A percentile compares a stretch with the other conserved stretches of the same genome.
Conservation (phyloP, 495 filamentous ascomycete genomes). For the Xanthoparmelia taractica region DNA sequence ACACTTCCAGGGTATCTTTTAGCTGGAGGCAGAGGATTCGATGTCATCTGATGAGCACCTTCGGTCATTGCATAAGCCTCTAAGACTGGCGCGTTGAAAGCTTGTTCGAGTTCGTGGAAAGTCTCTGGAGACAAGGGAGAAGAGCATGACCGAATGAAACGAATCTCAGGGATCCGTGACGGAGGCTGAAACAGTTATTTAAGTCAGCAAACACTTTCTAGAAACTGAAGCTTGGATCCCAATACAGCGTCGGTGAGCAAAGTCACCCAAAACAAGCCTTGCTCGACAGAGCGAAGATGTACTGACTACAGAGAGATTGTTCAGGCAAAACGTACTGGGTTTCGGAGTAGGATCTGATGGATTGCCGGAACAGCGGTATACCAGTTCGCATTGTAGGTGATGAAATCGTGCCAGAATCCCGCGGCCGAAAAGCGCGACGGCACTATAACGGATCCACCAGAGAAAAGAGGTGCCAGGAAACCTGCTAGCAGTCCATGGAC, state of each 20-base stretch:
- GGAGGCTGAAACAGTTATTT: constrained; percentile 35
- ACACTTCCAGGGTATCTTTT: constrained; percentile 72
- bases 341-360: constrained; percentile 76
- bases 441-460: constrained; percentile 66
- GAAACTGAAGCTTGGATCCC: background rate
- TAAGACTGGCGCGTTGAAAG: constrained; percentile 68
- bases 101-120: constrained; percentile 64
- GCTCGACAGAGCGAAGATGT: background rate
- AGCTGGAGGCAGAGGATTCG: constrained; percentile 67
- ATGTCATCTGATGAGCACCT: constrained; percentile 83
- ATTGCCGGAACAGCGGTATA: constrained; percentile 85
- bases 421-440: constrained; percentile 70
- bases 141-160: constrained; percentile 83
- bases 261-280: background rate
- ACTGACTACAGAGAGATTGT: background rate
- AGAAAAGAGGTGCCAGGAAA: constrained; percentile 64
- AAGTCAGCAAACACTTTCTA: background rate
- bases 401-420: constrained; percentile 74
- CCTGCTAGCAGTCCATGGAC: constrained; percentile 77
- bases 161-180: constrained; percentile 57
- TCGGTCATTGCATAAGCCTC: constrained; percentile 93
- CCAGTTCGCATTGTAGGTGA: constrained; percentile 66
- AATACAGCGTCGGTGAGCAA: background rate
- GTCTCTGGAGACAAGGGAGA: constrained; percentile 69
- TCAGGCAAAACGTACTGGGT: constrained; percentile 30